phyloP scores from a whole-genome alignment of 192 early-diverging fungal species.

The Linnemannia hyalina region DNA sequence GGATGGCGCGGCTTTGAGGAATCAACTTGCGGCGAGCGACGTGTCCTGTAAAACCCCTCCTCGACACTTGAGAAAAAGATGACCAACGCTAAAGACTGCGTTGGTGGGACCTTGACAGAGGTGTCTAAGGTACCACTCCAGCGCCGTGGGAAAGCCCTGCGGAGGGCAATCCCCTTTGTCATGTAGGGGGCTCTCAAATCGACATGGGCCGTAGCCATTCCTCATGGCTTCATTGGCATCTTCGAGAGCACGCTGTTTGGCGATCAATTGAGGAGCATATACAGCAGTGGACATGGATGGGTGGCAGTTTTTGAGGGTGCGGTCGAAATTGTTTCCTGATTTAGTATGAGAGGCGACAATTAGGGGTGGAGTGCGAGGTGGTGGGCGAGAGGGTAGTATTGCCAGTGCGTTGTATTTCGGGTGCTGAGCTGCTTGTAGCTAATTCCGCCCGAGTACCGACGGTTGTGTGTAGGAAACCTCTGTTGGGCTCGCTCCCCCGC shows the following conservation, averaged over 20 bases:
- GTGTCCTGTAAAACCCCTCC: background rate
- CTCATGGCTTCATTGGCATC: background rate
- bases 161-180: background rate
- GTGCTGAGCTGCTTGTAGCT: background rate
- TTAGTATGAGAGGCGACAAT: background rate
- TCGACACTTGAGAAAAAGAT: background rate
- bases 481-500: background rate
- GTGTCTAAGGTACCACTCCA: background rate
- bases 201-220: background rate
- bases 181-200: background rate
- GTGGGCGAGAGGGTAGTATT: background rate
- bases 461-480: background rate
- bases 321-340: background rate
- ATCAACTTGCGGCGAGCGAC: too few relatives aligned
- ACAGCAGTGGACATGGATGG: background rate
- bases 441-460: background rate
- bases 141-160: background rate
- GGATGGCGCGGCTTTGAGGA: background rate
- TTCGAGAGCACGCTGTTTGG: too few relatives aligned
- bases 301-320: background rate
- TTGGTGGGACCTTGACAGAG: background rate
- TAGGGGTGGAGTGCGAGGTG: background rate
- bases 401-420: background rate
- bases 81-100: background rate
- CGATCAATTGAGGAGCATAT: too few relatives aligned